Base-by-base conservation (phyloP, 2,329 filamentous ascomycete genomes). In the Orbilia brochopaga region DNA sequence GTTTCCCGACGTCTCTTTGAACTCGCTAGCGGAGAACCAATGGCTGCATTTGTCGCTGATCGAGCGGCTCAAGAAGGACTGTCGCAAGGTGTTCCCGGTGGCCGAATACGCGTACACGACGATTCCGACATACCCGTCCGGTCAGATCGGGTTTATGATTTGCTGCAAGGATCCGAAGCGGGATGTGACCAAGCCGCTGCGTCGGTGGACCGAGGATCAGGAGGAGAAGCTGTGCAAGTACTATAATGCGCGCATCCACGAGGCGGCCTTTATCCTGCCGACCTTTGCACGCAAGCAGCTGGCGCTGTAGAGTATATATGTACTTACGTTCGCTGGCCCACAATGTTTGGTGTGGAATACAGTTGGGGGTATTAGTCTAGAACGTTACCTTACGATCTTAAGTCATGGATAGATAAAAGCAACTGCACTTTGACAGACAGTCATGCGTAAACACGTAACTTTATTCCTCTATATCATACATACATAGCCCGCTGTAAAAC, bases 81-180 rank as follows among this genome's bases (percentile, higher is more conserved):
- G 93, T 89, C 89, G 89, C 81, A 89, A 94, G 81, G 90, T 99
- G 81, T 99, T 99, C 88, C 92, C 94, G 75, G 90, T 91, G 74
- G 94, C 90, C 81, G 94, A 99, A 84, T 99, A 97, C 83, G 94
- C 90, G 78, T 99, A 97, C 87, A 97, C 93, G 79, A 97, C 93
- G 78, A 99, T 99, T 81, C 94, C 94, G 70, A 99, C 94, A 79
- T 99, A 99, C 85, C 94, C 94, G 76, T 96, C 91, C 65, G 94
- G 94, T 80, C 94, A 99, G 85, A 99, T 99, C 79, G 94, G 94
- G 80, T 99, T 99, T 88, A 97, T 99, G 92, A 91, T 99, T 79
- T 97, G 94, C 88, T 90, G 86, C 88, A 97, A 99, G 87, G 93
- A 97, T 80, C 83, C 87, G 80, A 87, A 82, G 79, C 87, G 88